phyloP scores from a whole-genome alignment of 768 basidiomycete species.

The Phlebiopsis flavidoalba region DNA sequence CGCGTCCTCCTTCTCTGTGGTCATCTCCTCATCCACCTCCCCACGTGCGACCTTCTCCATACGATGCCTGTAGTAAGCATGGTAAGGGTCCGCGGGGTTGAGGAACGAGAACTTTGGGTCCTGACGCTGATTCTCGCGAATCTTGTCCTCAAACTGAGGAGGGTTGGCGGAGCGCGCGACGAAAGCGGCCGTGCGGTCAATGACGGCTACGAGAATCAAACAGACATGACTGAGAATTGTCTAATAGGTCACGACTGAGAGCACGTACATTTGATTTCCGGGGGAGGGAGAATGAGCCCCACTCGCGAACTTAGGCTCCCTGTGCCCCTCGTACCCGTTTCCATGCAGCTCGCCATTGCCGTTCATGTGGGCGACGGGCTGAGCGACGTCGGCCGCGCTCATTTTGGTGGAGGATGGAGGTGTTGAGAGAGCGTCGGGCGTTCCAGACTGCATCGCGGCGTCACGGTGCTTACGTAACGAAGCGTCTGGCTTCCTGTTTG shows the following conservation, averaged over 20 bases:
- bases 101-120: constrained; percentile 99
- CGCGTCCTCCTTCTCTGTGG: constrained; percentile 42
- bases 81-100: constrained; percentile 94
- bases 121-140: constrained; percentile 91
- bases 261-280: constrained; percentile 85
- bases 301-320: constrained; percentile 50
- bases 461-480: constrained; percentile 19
- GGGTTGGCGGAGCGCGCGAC: constrained; percentile 95
- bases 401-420: constrained; percentile 3
- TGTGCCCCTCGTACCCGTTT: constrained; percentile 36
- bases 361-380: constrained; percentile 18
- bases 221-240: background rate
- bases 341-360: constrained; percentile 36
- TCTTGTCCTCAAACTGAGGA: constrained; percentile 91
- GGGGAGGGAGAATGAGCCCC: constrained; percentile 94
- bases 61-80: constrained; percentile 95
- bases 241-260: background rate
- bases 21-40: constrained; percentile 59
- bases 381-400: constrained; percentile 11
- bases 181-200: constrained; percentile 89
- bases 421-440: background rate
- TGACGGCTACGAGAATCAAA: constrained; percentile 56
- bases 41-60: constrained; percentile 80
- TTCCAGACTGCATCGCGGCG: background rate
- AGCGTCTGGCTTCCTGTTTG: constrained; percentile 9